Evolutionary conservation across 208 protist genomes (phyloP).

Genomic region (Leishmania arabica): DNA sequence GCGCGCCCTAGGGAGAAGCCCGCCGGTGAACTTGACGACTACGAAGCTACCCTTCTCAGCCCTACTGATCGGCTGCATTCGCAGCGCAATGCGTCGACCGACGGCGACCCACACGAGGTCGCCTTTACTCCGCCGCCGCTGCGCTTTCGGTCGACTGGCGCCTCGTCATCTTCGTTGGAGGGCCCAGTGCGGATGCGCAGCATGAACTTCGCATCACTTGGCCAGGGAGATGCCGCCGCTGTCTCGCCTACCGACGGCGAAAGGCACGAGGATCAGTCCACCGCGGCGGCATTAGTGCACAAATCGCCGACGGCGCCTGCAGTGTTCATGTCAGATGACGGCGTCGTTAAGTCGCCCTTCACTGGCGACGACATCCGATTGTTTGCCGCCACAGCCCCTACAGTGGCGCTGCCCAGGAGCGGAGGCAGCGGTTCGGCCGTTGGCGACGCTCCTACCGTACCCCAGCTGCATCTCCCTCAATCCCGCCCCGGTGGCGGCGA

Average conservation of each 20-base stretch:
- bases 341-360: not conserved
- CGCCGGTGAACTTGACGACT: not conserved
- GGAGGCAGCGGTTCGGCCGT: not conserved
- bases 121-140: not conserved
- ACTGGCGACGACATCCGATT: not conserved
- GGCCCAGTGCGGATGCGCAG: slow-evolving; percentile 10
- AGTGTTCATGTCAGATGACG: not conserved
- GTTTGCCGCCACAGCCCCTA: not conserved
- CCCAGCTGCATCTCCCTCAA: slow-evolving; percentile 13
- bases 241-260: not conserved
- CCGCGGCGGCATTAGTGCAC: not conserved
- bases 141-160: not conserved
- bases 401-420: not conserved
- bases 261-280: not conserved
- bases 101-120: not conserved
- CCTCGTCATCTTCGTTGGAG: not conserved
- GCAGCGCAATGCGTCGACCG: not conserved
- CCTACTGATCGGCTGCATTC: not conserved
- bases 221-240: not conserved
- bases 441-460: not conserved
- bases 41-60: not conserved
- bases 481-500: not conserved
- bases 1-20: too few species aligned
- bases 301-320: not conserved
- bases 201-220: slow-evolving; percentile 12